phyloP scores from a whole-genome alignment of 805 yeast genomes.

The Kazachstania kunashirensis region DNA sequence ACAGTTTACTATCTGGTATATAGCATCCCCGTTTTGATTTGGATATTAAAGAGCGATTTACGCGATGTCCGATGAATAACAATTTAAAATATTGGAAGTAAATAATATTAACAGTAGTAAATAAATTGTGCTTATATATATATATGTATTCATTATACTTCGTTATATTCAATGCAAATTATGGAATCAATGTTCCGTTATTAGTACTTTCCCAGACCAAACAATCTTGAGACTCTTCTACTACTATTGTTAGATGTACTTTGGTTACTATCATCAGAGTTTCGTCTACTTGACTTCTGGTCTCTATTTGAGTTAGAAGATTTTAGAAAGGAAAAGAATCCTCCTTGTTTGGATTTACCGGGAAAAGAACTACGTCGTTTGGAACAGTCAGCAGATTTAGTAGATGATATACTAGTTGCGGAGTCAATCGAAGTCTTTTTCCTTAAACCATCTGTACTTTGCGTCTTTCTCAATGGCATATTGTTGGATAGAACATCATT shows the following conservation, averaged over 20 bases:
- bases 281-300: conserved; percentile 14
- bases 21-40: no score
- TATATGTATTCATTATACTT: no score
- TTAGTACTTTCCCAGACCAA: conserved; percentile 8
- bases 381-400: background rate
- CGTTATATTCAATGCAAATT: no score
- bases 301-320: background rate
- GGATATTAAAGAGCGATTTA: no score
- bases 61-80: no score
- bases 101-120: no score
- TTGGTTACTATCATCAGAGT: conserved; percentile 8
- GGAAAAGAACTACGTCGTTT: no score
- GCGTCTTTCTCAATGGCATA: conserved; percentile 14
- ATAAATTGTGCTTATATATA: no score
- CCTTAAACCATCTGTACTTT: conserved; percentile 15
- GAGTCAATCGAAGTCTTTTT: conserved; percentile 14
- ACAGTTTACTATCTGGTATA: no score
- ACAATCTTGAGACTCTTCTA: conserved; percentile 9
- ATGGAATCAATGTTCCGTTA: no score
- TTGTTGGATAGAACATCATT: conserved; percentile 2
- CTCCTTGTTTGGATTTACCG: conserved; percentile 4
- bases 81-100: no score
- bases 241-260: conserved; percentile 9
- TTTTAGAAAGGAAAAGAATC: conserved; percentile 14
- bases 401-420: conserved; percentile 4